These are phyloP conservation scores for Trichoderma citrinoviride DNA, from an alignment of 2,329 filamentous ascomycete genomes.

Conservation along the genomic window DNA sequence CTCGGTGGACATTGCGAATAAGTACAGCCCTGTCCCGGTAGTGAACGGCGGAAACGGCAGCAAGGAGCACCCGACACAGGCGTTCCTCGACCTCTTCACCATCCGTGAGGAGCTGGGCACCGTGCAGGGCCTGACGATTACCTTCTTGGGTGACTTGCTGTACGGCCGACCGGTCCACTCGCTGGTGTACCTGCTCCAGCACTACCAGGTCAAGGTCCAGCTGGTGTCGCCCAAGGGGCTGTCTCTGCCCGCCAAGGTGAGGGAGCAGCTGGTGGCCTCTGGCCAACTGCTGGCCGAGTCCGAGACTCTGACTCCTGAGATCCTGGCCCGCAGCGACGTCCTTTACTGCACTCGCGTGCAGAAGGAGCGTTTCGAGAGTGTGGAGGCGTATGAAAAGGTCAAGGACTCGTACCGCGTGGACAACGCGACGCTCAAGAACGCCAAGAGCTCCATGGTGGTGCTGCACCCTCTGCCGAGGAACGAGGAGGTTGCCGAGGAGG, in stretches of 20 bases:
- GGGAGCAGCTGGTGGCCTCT: conserved; percentile 66
- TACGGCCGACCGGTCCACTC: conserved; percentile 96
- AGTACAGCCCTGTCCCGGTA: conserved; percentile 84
- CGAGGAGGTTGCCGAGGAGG: conserved; percentile 88
- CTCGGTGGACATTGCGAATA: conserved; percentile 77
- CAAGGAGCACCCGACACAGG: conserved; percentile 95
- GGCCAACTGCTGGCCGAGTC: conserved; percentile 77
- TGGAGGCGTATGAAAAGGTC: conserved; percentile 77
- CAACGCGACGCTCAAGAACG: conserved; percentile 83
- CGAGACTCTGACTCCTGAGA: conserved; percentile 78
- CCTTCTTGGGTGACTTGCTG: conserved; percentile 88
- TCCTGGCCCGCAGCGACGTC: conserved; percentile 82
- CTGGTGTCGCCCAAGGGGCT: conserved; percentile 82
- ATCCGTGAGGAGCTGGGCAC: conserved; percentile 97
- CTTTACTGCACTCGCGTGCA: conserved; percentile 97
- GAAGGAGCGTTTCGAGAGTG: conserved; percentile 87
- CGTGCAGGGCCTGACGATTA: conserved; percentile 92
- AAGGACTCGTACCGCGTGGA: conserved; percentile 89
- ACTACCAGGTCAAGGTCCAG: conserved; percentile 94
- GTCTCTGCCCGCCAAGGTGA: conserved; percentile 71
- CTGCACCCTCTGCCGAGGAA: conserved; percentile 95
- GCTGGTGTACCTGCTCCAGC: conserved; percentile 85
- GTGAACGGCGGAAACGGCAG: conserved; percentile 97
- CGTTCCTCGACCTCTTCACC: conserved; percentile 95
- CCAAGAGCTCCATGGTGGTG: conserved; percentile 90